Conservation (phyloP, 768 basidiomycete species). For the Lactarius tabidus region DNA sequence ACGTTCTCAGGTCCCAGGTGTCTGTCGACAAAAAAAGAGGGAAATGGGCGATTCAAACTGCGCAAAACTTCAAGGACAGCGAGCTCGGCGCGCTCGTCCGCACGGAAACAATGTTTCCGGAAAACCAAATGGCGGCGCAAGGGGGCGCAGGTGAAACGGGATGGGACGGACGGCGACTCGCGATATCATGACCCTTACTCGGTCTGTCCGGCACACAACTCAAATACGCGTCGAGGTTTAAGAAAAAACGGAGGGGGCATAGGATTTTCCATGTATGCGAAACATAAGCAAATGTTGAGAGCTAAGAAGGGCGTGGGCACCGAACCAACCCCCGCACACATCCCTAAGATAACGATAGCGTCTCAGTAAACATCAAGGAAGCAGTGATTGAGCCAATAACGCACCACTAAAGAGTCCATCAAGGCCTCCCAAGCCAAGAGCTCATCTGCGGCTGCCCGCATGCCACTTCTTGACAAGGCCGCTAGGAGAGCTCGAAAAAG, state of each 20-base stretch:
- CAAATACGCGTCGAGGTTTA: constrained; percentile 10
- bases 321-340: constrained; percentile 20
- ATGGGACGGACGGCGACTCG: neutral
- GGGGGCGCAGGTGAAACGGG: neutral
- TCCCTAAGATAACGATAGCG: constrained; percentile 3
- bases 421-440: constrained; percentile 26
- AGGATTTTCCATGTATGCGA: constrained; percentile 21
- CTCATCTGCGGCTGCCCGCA: constrained; percentile 28
- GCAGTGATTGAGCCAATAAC: neutral
- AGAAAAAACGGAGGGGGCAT: constrained; percentile 6
- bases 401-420: constrained; percentile 18
- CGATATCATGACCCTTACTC: neutral
- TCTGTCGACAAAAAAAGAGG: neutral
- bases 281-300: constrained; percentile 11
- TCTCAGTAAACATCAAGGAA: neutral
- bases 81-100: constrained; percentile 15
- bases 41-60: constrained; percentile 12
- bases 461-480: constrained; percentile 28
- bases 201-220: constrained; percentile 2
- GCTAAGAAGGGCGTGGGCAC: constrained; percentile 19
- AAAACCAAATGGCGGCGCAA: neutral
- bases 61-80: constrained; percentile 21
- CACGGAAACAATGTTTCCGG: neutral
- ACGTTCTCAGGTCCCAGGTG: neutral
- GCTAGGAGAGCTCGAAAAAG: constrained; percentile 27